Percentiles rank a stretch among this genome's conserved stretches.
Evolutionary conservation across 257 asterid genomes (phyloP).

Genomic region (Solanum sejunctum): DNA sequence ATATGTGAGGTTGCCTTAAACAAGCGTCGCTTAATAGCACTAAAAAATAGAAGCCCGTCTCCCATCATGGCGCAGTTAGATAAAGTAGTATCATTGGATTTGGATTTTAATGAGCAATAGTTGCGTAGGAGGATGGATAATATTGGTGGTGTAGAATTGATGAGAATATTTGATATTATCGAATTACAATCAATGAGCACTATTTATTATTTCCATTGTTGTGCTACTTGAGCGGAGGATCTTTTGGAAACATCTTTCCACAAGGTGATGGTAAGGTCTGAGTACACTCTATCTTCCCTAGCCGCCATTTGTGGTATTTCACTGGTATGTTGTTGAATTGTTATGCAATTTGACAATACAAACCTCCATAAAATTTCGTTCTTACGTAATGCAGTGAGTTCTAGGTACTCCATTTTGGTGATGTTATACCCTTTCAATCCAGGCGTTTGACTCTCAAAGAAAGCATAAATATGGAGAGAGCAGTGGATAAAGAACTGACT

Average conservation of each 20-base stretch:
- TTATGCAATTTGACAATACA: background rate
- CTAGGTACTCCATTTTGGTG: background rate
- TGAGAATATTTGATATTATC: background rate
- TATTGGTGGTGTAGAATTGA: background rate
- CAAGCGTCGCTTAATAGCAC: background rate
- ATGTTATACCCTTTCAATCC: background rate
- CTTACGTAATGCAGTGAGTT: background rate
- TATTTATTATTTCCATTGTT: background rate
- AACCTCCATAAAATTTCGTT: background rate
- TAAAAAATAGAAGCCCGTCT: background rate
- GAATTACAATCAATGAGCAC: background rate
- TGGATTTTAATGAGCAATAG: background rate
- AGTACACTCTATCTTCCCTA: too few relatives aligned
- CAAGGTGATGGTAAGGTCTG: too few relatives aligned
- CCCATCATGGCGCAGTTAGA: background rate
- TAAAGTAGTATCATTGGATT: background rate
- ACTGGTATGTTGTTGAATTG: background rate
- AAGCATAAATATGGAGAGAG: background rate
- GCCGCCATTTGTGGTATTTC: background rate
- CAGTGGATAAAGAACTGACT: background rate
- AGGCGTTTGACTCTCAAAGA: background rate
- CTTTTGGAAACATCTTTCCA: too few relatives aligned
- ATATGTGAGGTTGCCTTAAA: background rate
- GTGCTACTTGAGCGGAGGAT: background rate
- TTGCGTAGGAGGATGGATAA: background rate